Base-by-base conservation (phyloP, 2,329 filamentous ascomycete genomes). In the Pseudohalonectria lignicola region DNA sequence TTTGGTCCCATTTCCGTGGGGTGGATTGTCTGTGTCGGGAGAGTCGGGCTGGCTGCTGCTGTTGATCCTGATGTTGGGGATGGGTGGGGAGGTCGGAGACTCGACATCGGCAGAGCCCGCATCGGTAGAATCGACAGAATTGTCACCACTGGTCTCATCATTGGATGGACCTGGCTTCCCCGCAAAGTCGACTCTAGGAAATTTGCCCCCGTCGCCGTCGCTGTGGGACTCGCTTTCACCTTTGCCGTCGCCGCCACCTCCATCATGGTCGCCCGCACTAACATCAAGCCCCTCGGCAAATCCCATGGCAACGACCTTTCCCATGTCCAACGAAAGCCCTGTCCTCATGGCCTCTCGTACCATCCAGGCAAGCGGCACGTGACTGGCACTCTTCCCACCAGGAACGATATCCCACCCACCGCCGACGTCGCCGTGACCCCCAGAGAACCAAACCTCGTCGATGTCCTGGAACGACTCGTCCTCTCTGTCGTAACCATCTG, bases 381-480 rank as follows among this genome's bases (percentile, higher is more conserved):
- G 76, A 46, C 74, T 79, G 15, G 82, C 64, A 7, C 78, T 69
- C 51, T 83, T 82, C 18, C 64, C 67, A 1, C 64, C 63, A 0
- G 63, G 55, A 0, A 74, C 59, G 4, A 71, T 60, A 36, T 74
- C 71, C 83, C 82, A 87, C 0, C 84, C 84, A 9, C 84, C 84
- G 1, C 84, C 84, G 21, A 88, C 76, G 44, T 90, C 84, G 2
- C 76, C 84, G 45, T 93, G 85, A 10, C 79, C 78, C 8, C 85
- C 85, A 0, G 83, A 69, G 49, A 92, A 92, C 80, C 81, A 85
- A 1, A 90, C 72, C 49, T 92, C 85, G 42, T 84, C 73, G 34
- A 90, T 81, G 46, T 90, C 82, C 50, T 88, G 83, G 1, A 69
- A 64, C 0, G 56, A 59, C 2, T 66, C 64, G 17, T 69, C 64